Evolutionary conservation across 306 rosid species (phyloP).

Genomic region (Hylodesmum podocarpum): DNA sequence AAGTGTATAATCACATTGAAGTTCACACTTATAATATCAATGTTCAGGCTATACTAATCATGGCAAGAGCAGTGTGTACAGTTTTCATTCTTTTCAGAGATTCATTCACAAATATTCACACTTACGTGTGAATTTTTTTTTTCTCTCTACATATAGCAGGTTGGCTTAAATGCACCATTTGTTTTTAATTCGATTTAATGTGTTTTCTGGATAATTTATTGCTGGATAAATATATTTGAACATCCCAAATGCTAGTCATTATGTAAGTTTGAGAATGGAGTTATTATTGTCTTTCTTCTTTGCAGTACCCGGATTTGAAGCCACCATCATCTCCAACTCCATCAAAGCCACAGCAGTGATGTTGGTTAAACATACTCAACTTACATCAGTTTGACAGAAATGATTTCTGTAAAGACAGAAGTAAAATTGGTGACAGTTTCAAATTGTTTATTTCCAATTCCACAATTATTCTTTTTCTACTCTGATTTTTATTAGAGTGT

Average conservation of each 20-base stretch:
- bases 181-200: background rate
- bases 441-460: conserved; percentile 3
- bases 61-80: background rate
- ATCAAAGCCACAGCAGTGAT: conserved; percentile 55
- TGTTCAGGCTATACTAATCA: background rate
- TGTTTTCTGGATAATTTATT: background rate
- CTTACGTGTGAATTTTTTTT: background rate
- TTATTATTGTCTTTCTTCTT: background rate
- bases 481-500: conserved; percentile 17
- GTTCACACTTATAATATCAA: background rate
- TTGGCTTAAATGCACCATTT: background rate
- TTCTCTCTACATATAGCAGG: background rate
- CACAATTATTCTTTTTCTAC: conserved; percentile 3
- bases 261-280: background rate
- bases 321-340: conserved; percentile 82
- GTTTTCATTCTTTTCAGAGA: background rate
- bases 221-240: too few species aligned
- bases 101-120: background rate
- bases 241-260: background rate
- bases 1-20: background rate
- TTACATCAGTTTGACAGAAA: conserved; percentile 4
- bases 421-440: background rate
- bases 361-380: background rate
- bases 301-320: conserved; percentile 83
- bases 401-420: conserved; percentile 11